Conservation (phyloP, 140 eudicot species). For the Cichorium intybus region DNA sequence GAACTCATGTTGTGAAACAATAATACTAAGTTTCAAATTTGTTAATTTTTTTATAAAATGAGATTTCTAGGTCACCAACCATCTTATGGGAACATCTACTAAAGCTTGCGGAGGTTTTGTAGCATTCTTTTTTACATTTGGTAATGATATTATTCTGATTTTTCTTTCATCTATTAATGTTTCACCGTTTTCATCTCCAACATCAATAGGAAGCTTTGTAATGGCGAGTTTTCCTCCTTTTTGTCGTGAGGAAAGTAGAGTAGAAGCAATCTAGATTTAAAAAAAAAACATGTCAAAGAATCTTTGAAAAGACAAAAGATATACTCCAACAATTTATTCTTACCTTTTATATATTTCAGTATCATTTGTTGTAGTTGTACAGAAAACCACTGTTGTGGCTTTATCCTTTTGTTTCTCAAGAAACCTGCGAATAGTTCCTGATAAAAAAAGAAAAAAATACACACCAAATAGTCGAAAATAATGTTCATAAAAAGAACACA, state of each 20-base stretch:
- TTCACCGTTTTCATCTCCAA: slow-evolving; percentile 99
- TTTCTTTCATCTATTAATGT: slow-evolving; percentile 90
- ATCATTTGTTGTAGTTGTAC: slow-evolving; percentile 63
- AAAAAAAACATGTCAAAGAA: too few species aligned
- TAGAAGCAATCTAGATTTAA: slow-evolving; percentile 80
- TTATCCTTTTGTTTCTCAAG: slow-evolving; percentile 86
- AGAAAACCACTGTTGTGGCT: slow-evolving; percentile 66
- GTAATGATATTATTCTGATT: slow-evolving; percentile 90
- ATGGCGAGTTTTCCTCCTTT: slow-evolving; percentile 77
- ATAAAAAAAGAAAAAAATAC: not conserved
- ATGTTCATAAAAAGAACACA: not conserved
- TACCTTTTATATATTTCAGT: slow-evolving; percentile 88
- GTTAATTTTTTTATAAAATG: not conserved
- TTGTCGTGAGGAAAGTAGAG: slow-evolving; percentile 96
- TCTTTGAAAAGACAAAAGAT: too few species aligned
- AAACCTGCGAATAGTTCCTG: slow-evolving; percentile 94
- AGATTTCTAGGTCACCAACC: slow-evolving; percentile 50
- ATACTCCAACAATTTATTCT: too few species aligned
- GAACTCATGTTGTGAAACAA: slow-evolving; percentile 55
- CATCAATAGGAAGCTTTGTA: slow-evolving; percentile 95
- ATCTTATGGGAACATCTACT: slow-evolving; percentile 64
- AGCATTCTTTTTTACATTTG: slow-evolving; percentile 57
- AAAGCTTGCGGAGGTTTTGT: slow-evolving; percentile 57
- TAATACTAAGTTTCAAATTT: not conserved
- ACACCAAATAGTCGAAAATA: not conserved